Evolutionary conservation across 2,329 filamentous ascomycete genomes (phyloP).

Genomic region (Venturiaceae sp.): DNA sequence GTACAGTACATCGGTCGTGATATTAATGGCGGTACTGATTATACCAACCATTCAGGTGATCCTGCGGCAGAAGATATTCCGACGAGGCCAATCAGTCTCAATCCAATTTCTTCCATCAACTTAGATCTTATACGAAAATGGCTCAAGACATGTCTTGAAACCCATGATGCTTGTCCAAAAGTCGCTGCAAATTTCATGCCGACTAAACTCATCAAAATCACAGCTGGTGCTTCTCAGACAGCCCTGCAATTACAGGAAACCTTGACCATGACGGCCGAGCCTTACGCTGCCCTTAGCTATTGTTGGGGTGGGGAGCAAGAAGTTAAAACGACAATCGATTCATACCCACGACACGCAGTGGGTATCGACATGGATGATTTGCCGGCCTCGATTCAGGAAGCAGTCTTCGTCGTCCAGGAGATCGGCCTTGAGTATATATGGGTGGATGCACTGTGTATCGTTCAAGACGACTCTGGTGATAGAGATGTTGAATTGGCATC

Average conservation of each 20-base stretch:
- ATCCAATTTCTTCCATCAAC: not conserved
- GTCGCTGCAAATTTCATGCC: too few species aligned
- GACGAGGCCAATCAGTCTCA: not conserved
- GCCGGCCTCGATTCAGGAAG: not conserved
- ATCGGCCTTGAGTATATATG: not conserved
- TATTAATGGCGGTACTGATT: too few species aligned
- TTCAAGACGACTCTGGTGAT: conserved; percentile 14
- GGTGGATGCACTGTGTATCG: conserved; percentile 12
- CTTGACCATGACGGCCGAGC: too few species aligned
- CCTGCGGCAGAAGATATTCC: not conserved
- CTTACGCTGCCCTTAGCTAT: not conserved
- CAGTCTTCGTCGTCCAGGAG: not conserved
- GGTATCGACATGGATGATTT: not conserved
- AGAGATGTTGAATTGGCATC: conserved; percentile 16
- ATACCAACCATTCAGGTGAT: too few species aligned
- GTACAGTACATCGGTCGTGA: too few species aligned
- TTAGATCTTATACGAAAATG: not conserved
- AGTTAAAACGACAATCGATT: not conserved
- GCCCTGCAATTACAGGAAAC: too few species aligned
- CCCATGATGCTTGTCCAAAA: too few species aligned
- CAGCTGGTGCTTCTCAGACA: too few species aligned
- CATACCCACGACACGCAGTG: not conserved
- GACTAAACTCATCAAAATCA: too few species aligned
- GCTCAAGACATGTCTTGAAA: not conserved
- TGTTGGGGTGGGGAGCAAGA: not conserved